Base-by-base conservation (phyloP, 495 filamentous ascomycete genomes). In the Pyrenopolyporus hunteri region DNA sequence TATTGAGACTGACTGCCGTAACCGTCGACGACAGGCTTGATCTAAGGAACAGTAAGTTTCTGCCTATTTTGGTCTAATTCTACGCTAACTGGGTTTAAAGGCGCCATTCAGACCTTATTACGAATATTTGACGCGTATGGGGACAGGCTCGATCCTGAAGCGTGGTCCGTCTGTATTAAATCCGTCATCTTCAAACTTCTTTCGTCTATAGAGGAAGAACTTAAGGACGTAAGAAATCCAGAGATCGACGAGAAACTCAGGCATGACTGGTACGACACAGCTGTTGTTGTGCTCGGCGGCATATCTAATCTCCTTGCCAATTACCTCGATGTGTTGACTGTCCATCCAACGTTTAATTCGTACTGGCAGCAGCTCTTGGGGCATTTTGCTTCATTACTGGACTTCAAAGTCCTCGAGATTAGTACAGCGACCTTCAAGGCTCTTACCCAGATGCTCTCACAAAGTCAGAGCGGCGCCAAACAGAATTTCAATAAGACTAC, bases 91-190 rank as follows among this genome's bases (percentile, higher is more conserved):
- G 1, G 0, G 26, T 43, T 43, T 23, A 4, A 45, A 84, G 80
- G 82, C 55, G 90, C 92, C 4, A 86, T 98, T 26, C 93, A 96
- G 69, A 97, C 92, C 0, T 75, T 97, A 11, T 83, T 97, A 50
- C 82, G 92, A 31, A 97, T 98, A 46, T 92, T 98, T 60, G 90
- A 95, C 73, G 92, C 90, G 3, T 92, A 92, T 56, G 92, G 89
- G 22, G 90, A 93, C 64, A 86, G 87, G 44, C 80, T 98, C 9
- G 85, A 83, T 8, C 83, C 89, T 0, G 82, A 87, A 64, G 87
- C 92, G 8, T 97, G 92, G 93, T 86, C 85, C 28, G 78, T 92
- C 42, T 96, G 91, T 69, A 82, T 96, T 43, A 87, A 88, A 51
- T 83, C 84, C 7, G 87, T 96, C 6, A 79, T 96, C 6, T 91